Conservation (phyloP, 73 alveolate species). For the Paramecium sonneborni region DNA sequence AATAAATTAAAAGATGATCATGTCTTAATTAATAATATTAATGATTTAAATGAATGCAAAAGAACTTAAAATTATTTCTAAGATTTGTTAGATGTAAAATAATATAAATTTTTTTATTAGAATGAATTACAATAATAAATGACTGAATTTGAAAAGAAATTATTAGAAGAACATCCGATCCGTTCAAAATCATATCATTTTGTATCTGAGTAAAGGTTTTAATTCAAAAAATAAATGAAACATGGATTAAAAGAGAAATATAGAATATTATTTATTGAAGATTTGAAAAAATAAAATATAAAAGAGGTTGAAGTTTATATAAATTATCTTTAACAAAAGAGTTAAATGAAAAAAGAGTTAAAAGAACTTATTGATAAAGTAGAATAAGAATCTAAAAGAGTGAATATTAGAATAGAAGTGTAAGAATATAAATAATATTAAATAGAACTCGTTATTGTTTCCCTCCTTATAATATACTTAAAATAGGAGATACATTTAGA, state of each 20-base stretch:
- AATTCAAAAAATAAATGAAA: background rate
- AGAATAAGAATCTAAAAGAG: background rate
- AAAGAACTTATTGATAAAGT: background rate
- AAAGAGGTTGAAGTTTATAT: background rate
- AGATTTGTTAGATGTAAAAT: background rate
- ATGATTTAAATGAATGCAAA: background rate
- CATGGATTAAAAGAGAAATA: background rate
- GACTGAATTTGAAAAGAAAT: background rate
- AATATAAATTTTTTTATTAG: background rate
- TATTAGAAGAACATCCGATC: background rate
- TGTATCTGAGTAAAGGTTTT: background rate
- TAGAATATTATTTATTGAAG: background rate
- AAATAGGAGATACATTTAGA: background rate
- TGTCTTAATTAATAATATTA: background rate
- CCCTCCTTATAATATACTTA: slow-evolving; percentile 6
- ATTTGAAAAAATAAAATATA: background rate
- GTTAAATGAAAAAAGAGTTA: background rate
- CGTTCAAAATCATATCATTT: background rate
- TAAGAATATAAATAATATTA: background rate
- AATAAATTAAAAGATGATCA: background rate
- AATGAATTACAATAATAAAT: background rate
- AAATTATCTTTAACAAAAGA: background rate
- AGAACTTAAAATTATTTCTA: background rate
- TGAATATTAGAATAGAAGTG: background rate
- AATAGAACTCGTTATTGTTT: background rate